Evolutionary conservation across 2,329 filamentous ascomycete species (phyloP), one percentile per base, ranked within the genome.

Genomic region (Aspergillus fijiensis): DNA sequence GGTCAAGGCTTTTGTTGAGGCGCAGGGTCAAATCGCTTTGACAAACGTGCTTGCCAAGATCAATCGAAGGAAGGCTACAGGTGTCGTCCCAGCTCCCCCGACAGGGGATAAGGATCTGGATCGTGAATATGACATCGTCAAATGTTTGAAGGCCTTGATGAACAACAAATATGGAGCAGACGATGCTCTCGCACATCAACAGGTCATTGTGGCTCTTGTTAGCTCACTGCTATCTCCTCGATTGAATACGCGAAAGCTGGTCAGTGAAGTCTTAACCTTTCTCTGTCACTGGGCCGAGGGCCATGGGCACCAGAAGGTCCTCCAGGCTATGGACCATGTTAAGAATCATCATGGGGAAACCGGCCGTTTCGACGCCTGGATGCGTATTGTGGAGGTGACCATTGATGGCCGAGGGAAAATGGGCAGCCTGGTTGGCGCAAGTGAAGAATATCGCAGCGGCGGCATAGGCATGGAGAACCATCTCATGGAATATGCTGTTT

Each of bases 111-210:
- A 90, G 74, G 91, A 94, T 71, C 82, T 95, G 53, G 93, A 97
- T 72, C 87, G 90, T 67, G 93, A 96, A 78, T 98, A 98, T 74
- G 95, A 98, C 73, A 96, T 99, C 64, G 87, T 96, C 73, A 99
- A 99, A 79, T 98, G 95, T 79, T 79, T 99, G 60, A 98, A 98
- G 81, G 92, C 93, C 33, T 79, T 98, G 60, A 96, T 98, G 90
- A 99, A 99, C 86, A 99, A 97, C 85, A 97, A 96, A 75, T 98
- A 96, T 75, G 95, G 95, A 63, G 95, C 95, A 63, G 95, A 99
- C 74, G 93, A 99, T 83, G 95, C 95, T 19, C 82, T 99, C 59
- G 83, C 87, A 62, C 93, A 98, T 73, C 90, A 95, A 72, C 91
- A 94, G 72, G 91, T 98, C 64, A 89, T 97, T 64, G 87, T 96